These are phyloP conservation scores for Nemania abortiva DNA, from an alignment of 2,329 filamentous ascomycete species.

Conservation along the genomic window DNA sequence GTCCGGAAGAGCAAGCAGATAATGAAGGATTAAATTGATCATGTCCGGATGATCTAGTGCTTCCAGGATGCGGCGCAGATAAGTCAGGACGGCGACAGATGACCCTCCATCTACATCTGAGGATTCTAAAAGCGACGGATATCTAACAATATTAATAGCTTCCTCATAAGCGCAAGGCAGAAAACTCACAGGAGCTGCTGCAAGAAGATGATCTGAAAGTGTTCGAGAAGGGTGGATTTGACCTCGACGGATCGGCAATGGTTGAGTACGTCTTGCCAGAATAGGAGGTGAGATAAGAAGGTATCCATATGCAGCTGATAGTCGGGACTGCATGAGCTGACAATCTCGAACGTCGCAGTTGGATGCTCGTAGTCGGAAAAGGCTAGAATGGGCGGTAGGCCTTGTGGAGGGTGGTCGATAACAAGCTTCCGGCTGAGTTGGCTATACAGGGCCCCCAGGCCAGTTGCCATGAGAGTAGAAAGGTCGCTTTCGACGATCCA, in stretches of 20 bases:
- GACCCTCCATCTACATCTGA: slow-evolving; percentile 97
- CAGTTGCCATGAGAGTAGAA: slow-evolving; percentile 96
- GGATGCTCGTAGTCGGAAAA: slow-evolving; percentile 89
- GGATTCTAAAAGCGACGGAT: slow-evolving; percentile 94
- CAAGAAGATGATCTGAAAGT: slow-evolving; percentile 96
- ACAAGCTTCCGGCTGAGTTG: slow-evolving; percentile 82
- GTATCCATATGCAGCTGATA: slow-evolving; percentile 91
- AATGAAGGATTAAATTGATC: slow-evolving; percentile 92
- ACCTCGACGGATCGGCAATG: slow-evolving; percentile 94
- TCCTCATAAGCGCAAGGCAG: not conserved
- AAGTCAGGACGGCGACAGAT: slow-evolving; percentile 94
- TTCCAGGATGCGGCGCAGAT: slow-evolving; percentile 90
- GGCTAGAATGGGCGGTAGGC: slow-evolving; percentile 84
- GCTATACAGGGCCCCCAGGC: slow-evolving; percentile 80
- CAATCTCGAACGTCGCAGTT: slow-evolving; percentile 75
- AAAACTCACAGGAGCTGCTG: slow-evolving; percentile 85
- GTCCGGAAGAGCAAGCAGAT: slow-evolving; percentile 85
- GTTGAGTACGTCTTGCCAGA: slow-evolving; percentile 98
- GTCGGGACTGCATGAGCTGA: slow-evolving; percentile 78
- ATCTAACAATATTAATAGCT: slow-evolving; percentile 64
- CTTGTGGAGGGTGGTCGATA: slow-evolving; percentile 79
- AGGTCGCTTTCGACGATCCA: slow-evolving; percentile 98
- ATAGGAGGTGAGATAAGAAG: slow-evolving; percentile 92
- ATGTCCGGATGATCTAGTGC: slow-evolving; percentile 93
- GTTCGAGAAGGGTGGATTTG: slow-evolving; percentile 91